Percentiles rank a stretch among this genome's conserved stretches.
Conservation (phyloP, 768 basidiomycete species). For the Lentinula detonsa region DNA sequence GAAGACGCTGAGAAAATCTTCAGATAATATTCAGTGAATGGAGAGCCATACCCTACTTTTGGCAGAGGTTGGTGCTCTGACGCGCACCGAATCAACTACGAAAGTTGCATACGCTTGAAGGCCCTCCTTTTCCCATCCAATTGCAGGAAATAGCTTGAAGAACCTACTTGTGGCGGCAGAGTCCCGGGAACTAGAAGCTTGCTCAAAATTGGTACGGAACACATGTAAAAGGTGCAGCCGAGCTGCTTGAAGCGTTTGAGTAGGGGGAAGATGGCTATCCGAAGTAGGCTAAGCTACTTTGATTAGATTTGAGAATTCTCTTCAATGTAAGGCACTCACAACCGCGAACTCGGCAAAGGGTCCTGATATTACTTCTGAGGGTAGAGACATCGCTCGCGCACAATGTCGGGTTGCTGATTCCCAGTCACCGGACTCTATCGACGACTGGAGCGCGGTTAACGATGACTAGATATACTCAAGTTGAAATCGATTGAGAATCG, state of each 20-base stretch:
- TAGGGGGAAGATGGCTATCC: slow-evolving; percentile 80
- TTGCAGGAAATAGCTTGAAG: slow-evolving; percentile 95
- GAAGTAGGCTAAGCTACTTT: slow-evolving; percentile 68
- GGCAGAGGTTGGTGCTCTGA: slow-evolving; percentile 68
- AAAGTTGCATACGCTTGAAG: slow-evolving; percentile 90
- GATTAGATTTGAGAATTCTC: slow-evolving; percentile 3
- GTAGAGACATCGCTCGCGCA: slow-evolving; percentile 83
- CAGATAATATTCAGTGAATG: background rate
- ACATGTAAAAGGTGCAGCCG: slow-evolving; percentile 69
- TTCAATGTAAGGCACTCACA: slow-evolving; percentile 39
- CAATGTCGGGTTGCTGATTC: slow-evolving; percentile 91
- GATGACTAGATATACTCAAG: slow-evolving; percentile 25
- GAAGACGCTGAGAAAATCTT: slow-evolving; percentile 66
- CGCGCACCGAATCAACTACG: slow-evolving; percentile 84
- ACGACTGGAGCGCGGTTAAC: slow-evolving; percentile 46
- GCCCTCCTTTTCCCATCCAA: slow-evolving; percentile 91
- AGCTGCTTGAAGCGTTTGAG: slow-evolving; percentile 72
- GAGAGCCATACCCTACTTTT: slow-evolving; percentile 53
- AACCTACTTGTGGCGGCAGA: slow-evolving; percentile 86
- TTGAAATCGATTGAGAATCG: slow-evolving; percentile 1
- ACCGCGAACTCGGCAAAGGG: slow-evolving; percentile 85
- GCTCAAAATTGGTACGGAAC: slow-evolving; percentile 76
- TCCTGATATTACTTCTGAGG: slow-evolving; percentile 70
- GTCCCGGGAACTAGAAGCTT: slow-evolving; percentile 77
- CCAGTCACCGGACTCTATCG: slow-evolving; percentile 89